These are phyloP conservation scores for Acrocalymma vagum DNA, from an alignment of 2,329 filamentous ascomycete species.

Conservation along the genomic window DNA sequence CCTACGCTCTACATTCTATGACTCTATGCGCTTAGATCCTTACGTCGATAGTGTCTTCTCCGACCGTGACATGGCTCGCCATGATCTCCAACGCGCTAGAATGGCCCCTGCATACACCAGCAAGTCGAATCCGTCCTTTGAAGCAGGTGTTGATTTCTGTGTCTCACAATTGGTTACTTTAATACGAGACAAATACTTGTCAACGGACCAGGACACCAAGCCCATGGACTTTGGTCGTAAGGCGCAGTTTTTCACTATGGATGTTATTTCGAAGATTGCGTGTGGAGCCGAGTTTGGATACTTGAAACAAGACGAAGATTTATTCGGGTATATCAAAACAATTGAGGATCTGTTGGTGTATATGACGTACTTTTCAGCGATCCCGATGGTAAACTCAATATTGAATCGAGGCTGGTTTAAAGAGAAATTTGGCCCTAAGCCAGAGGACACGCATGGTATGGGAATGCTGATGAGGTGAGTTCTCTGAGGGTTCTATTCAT, in stretches of 20 bases:
- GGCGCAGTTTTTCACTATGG: slow-evolving; percentile 62
- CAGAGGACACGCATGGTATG: slow-evolving; percentile 35
- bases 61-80: slow-evolving; percentile 58
- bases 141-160: slow-evolving; percentile 58
- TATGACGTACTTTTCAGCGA: too few species aligned
- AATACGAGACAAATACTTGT: slow-evolving; percentile 56
- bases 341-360: too few species aligned
- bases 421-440: slow-evolving; percentile 33
- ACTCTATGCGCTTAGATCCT: slow-evolving; percentile 60
- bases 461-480: slow-evolving; percentile 47
- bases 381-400: slow-evolving; percentile 35
- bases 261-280: slow-evolving; percentile 63
- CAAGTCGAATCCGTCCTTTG: slow-evolving; percentile 61
- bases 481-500: too few species aligned
- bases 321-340: slow-evolving; percentile 56
- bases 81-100: slow-evolving; percentile 54
- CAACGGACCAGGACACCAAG: slow-evolving; percentile 32
- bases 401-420: slow-evolving; percentile 38
- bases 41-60: slow-evolving; percentile 64
- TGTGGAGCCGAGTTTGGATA: slow-evolving; percentile 63
- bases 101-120: slow-evolving; percentile 65
- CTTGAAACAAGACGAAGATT: slow-evolving; percentile 58
- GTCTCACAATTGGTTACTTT: slow-evolving; percentile 58
- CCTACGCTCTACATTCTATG: slow-evolving; percentile 45
- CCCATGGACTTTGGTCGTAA: slow-evolving; percentile 59